A percentile compares a stretch with the other conserved stretches of the same genome.
phyloP scores from a whole-genome alignment of 345 rosid genomes.

The Bruguiera sexangula region DNA sequence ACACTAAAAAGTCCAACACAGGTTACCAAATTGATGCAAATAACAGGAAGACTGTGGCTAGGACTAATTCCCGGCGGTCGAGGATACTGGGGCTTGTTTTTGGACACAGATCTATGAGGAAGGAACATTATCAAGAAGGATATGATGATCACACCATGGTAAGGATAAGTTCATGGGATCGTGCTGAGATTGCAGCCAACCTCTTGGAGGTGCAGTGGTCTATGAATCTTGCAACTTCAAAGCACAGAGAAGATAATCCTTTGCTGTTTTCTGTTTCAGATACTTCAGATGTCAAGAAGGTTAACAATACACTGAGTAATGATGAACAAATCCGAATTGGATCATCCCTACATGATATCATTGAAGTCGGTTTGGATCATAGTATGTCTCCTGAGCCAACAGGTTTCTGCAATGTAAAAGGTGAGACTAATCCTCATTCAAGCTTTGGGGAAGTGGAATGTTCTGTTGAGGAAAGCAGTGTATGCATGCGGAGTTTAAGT shows the following conservation, averaged over 20 bases:
- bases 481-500: conserved; percentile 19
- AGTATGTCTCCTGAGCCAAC: conserved; percentile 15
- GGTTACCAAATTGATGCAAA: conserved; percentile 23
- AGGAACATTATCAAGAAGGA: conserved; percentile 30
- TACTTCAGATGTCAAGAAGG: conserved; percentile 16
- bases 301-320: conserved; percentile 9
- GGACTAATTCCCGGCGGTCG: conserved; percentile 42
- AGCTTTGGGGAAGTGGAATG: conserved; percentile 21
- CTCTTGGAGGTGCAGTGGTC: conserved; percentile 90
- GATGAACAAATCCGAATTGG: conserved; percentile 17
- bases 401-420: conserved; percentile 19
- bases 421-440: conserved; percentile 12
- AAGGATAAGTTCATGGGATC: conserved; percentile 56
- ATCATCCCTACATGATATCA: conserved; percentile 13
- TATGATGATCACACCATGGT: conserved; percentile 25
- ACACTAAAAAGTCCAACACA: conserved; percentile 23
- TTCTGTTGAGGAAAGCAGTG: conserved; percentile 23
- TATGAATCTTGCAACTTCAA: conserved; percentile 54
- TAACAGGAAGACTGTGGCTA: conserved; percentile 38
- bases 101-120: conserved; percentile 54
- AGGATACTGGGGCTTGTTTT: conserved; percentile 65
- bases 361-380: conserved; percentile 15
- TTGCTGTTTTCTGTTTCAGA: conserved; percentile 21
- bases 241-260: conserved; percentile 30
- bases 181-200: conserved; percentile 87